phyloP scores from a whole-genome alignment of 2,329 filamentous ascomycete genomes.

The Calonectria hawksworthii region DNA sequence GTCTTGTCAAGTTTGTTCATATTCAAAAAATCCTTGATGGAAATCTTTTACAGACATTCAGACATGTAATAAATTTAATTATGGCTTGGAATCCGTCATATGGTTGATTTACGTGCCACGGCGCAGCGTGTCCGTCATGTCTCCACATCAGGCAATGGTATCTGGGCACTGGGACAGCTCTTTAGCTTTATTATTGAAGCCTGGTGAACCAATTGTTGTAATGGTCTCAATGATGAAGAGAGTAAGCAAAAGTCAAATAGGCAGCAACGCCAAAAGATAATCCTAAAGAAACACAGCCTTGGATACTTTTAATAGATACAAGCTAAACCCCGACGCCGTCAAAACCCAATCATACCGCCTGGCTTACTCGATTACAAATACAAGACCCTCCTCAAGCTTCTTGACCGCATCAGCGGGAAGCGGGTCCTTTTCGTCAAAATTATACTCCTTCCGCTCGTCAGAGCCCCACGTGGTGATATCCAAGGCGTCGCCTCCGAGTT shows the following conservation, averaged over 20 bases:
- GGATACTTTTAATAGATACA: not conserved
- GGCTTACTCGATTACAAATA: not conserved
- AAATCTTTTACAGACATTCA: too few species aligned
- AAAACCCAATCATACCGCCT: not conserved
- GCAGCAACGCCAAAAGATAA: not conserved
- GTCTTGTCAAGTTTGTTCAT: too few species aligned
- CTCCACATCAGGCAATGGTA: not conserved
- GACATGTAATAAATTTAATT: too few species aligned
- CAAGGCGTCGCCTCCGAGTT: not conserved
- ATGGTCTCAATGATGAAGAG: not conserved
- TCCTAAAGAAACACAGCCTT: not conserved
- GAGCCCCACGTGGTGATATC: not conserved
- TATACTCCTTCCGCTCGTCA: not conserved
- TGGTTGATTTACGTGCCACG: not conserved
- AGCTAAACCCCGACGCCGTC: not conserved
- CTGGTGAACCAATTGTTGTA: not conserved
- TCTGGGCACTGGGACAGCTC: not conserved
- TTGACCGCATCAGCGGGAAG: not conserved
- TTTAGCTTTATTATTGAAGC: not conserved
- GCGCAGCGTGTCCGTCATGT: too few species aligned
- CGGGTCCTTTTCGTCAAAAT: not conserved
- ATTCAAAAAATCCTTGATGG: too few species aligned
- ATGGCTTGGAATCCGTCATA: too few species aligned
- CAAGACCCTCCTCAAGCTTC: not conserved
- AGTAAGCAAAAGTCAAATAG: not conserved